Conservation (phyloP, 345 rosid genomes). For the Excoecaria agallocha region DNA sequence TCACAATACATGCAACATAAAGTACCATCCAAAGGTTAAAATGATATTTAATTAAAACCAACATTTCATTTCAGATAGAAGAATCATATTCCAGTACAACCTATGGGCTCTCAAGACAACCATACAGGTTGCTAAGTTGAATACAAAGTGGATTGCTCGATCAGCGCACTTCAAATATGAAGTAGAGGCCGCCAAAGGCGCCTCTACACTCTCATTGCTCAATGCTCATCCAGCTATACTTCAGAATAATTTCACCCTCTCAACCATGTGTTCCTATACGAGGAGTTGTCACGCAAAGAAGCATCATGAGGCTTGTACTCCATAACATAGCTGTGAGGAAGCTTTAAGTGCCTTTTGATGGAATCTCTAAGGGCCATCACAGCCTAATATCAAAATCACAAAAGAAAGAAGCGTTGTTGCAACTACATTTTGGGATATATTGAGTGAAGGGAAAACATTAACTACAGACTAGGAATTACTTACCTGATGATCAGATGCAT, state of each 20-base stretch:
- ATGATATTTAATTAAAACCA: not conserved
- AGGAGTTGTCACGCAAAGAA: constrained; percentile 85
- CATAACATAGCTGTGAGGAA: constrained; percentile 88
- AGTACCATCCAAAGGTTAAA: not conserved
- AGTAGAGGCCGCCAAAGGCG: not conserved
- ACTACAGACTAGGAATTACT: constrained; percentile 2
- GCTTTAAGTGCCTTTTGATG: constrained; percentile 75
- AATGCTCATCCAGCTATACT: not conserved
- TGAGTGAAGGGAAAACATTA: not conserved
- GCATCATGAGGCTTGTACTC: constrained; percentile 97
- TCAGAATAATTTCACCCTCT: constrained; percentile 53
- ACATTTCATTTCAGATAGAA: not conserved
- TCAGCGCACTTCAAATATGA: not conserved
- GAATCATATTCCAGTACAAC: not conserved
- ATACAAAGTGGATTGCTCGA: not conserved
- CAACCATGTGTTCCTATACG: constrained; percentile 94
- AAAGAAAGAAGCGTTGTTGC: not conserved
- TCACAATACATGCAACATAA: not conserved
- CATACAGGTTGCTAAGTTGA: not conserved
- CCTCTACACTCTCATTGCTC: not conserved
- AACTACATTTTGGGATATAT: not conserved
- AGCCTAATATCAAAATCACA: constrained; percentile 44
- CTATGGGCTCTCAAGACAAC: constrained; percentile 1
- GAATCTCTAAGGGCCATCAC: constrained; percentile 56
- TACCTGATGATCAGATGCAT: constrained; percentile 93